phyloP scores from a whole-genome alignment of 2,329 filamentous ascomycete genomes.

The Geosmithia morbida region DNA sequence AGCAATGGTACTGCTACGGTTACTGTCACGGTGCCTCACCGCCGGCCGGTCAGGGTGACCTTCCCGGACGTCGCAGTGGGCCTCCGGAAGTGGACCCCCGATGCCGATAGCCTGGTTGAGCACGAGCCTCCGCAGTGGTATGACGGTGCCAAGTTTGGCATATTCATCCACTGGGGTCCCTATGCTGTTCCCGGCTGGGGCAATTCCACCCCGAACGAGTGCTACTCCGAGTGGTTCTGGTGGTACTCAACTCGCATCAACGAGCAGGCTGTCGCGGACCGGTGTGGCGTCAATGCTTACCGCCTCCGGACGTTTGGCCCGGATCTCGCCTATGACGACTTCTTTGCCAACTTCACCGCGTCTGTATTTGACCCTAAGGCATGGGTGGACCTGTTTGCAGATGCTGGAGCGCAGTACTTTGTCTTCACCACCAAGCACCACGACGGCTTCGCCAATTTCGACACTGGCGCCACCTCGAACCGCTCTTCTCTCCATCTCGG shows the following conservation, averaged over 20 bases:
- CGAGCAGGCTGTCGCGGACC: constrained; percentile 22
- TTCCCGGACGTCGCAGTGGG: constrained; percentile 15
- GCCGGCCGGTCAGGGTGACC: neutral
- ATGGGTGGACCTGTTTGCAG: constrained; percentile 37
- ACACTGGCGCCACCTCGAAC: constrained; percentile 20
- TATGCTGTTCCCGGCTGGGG: constrained; percentile 25
- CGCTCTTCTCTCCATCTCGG: constrained; percentile 24
- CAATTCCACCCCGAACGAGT: constrained; percentile 21
- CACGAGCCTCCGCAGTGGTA: constrained; percentile 5
- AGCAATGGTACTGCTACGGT: constrained; percentile 9
- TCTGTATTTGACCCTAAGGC: constrained; percentile 31
- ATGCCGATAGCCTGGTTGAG: constrained; percentile 8
- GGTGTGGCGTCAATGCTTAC: constrained; percentile 30
- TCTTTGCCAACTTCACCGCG: constrained; percentile 37
- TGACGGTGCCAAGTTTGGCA: constrained; percentile 6
- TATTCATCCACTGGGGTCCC: constrained; percentile 7
- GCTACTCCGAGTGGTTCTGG: constrained; percentile 34
- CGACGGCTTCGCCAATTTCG: constrained; percentile 17
- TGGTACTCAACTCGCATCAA: constrained; percentile 24
- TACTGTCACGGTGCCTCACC: neutral
- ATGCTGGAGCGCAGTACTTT: constrained; percentile 34
- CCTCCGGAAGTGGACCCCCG: constrained; percentile 18
- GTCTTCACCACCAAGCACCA: constrained; percentile 23
- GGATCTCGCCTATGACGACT: constrained; percentile 39
- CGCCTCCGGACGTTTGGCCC: constrained; percentile 34